Percentiles rank a stretch among this genome's conserved stretches.
Evolutionary conservation across 108 stramenopile genomes (phyloP).

Genomic region (Schizochytrium sp.): DNA sequence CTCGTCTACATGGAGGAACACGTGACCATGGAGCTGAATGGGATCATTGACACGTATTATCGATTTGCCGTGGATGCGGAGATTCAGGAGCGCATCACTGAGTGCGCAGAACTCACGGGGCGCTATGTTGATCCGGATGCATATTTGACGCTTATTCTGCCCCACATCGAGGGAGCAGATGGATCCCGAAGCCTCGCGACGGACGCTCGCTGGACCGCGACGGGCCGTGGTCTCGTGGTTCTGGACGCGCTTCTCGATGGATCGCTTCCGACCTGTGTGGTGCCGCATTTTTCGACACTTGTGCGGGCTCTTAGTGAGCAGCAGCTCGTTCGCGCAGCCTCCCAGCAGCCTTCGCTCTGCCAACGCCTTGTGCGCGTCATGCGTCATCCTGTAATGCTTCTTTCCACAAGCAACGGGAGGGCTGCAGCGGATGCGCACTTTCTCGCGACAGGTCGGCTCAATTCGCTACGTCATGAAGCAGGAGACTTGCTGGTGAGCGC

Average conservation of each 20-base stretch:
- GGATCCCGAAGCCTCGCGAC: neutral
- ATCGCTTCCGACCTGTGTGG: neutral
- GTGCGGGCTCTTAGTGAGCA: neutral
- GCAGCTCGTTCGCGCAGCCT: neutral
- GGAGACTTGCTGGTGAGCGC: neutral
- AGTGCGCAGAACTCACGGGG: neutral
- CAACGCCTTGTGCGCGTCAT: neutral
- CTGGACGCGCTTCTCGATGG: neutral
- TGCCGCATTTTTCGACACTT: neutral
- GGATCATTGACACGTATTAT: neutral
- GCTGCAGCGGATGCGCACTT: neutral
- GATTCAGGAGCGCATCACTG: neutral
- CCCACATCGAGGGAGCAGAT: neutral
- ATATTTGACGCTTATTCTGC: neutral
- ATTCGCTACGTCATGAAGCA: neutral
- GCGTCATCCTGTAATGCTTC: neutral
- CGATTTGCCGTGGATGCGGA: neutral
- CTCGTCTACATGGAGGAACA: constrained; percentile 25
- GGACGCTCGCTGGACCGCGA: neutral
- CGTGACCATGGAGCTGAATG: constrained; percentile 25
- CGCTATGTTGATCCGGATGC: neutral
- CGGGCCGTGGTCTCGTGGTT: neutral
- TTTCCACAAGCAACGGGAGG: neutral
- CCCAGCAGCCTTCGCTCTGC: neutral
- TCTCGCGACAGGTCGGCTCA: neutral